Conservation (phyloP, 306 rosid genomes). For the Quillaja saponaria region DNA sequence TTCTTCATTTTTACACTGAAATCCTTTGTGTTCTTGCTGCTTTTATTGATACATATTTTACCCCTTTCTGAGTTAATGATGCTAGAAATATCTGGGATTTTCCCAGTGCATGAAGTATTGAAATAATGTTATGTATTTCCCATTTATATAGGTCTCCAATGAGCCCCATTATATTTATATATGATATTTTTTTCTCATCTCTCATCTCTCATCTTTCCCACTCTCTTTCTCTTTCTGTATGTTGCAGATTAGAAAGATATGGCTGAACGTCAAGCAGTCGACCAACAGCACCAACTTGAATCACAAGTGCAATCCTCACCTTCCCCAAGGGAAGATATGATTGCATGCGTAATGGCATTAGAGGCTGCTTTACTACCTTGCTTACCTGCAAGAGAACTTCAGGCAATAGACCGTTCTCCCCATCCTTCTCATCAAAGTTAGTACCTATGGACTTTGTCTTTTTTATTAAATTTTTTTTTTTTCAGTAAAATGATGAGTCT, state of each 20-base stretch:
- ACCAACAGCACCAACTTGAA: conserved; percentile 56
- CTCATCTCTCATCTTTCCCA: neutral
- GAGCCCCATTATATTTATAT: too few species aligned
- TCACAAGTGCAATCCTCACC: conserved; percentile 55
- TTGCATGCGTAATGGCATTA: conserved; percentile 67
- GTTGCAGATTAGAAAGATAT: conserved; percentile 18
- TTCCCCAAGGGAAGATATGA: conserved; percentile 73
- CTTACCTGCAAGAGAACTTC: conserved; percentile 94
- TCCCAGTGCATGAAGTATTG: too few species aligned
- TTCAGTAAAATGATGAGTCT: neutral
- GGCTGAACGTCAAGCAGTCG: conserved; percentile 67
- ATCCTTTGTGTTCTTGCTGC: too few species aligned
- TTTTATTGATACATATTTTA: too few species aligned
- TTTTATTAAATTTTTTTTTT: conserved; percentile 3
- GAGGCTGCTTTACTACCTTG: conserved; percentile 98
- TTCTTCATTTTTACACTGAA: too few species aligned
- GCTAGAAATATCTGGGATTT: too few species aligned
- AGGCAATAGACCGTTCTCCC: conserved; percentile 94
- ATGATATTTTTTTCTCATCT: too few species aligned
- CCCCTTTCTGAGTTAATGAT: too few species aligned
- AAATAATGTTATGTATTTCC: too few species aligned
- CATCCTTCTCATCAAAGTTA: conserved; percentile 95
- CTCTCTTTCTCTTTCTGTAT: neutral
- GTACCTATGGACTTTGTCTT: conserved; percentile 23
- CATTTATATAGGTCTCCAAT: too few species aligned